Percentiles rank a stretch among this genome's conserved stretches.
phyloP scores from a whole-genome alignment of 2,329 filamentous ascomycete genomes.

The Colletotrichum siamense region DNA sequence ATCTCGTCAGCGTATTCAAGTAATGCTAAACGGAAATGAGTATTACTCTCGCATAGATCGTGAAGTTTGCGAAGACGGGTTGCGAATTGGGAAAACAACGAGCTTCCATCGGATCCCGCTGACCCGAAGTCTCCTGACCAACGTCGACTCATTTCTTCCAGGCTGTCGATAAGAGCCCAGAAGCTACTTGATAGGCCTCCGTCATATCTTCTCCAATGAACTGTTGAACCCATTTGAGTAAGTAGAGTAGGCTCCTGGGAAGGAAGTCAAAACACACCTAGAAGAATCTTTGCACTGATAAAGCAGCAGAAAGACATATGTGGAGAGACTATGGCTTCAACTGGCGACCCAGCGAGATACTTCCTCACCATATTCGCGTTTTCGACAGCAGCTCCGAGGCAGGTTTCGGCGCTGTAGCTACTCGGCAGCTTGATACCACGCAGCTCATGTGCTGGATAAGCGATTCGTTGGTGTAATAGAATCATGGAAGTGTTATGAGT shows the following conservation, averaged over 20 bases:
- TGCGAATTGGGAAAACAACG: not conserved
- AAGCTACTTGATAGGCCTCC: not conserved
- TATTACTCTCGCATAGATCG: not conserved
- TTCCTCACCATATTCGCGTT: slow-evolving; percentile 49
- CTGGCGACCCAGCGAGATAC: slow-evolving; percentile 42
- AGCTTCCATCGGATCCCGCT: not conserved
- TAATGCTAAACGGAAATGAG: not conserved
- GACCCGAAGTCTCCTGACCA: not conserved
- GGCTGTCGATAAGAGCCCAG: not conserved
- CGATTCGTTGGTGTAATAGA: slow-evolving; percentile 51
- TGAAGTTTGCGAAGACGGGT: not conserved
- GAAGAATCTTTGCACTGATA: slow-evolving; percentile 44
- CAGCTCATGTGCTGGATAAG: slow-evolving; percentile 38
- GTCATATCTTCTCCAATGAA: not conserved
- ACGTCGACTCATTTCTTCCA: not conserved
- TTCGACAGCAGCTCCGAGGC: slow-evolving; percentile 47
- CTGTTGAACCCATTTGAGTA: not conserved
- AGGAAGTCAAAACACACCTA: slow-evolving; percentile 22
- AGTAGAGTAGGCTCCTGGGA: not conserved
- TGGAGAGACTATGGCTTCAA: slow-evolving; percentile 27
- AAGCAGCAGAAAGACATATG: slow-evolving; percentile 52
- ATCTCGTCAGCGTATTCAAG: not conserved
- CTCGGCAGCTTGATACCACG: slow-evolving; percentile 41
- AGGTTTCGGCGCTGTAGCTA: slow-evolving; percentile 51
- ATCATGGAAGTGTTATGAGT: slow-evolving; percentile 56